A percentile compares a stretch with the other conserved stretches of the same genome.
Evolutionary conservation across 345 rosid genomes (phyloP).

Genomic region (Arabidopsis suecica): DNA sequence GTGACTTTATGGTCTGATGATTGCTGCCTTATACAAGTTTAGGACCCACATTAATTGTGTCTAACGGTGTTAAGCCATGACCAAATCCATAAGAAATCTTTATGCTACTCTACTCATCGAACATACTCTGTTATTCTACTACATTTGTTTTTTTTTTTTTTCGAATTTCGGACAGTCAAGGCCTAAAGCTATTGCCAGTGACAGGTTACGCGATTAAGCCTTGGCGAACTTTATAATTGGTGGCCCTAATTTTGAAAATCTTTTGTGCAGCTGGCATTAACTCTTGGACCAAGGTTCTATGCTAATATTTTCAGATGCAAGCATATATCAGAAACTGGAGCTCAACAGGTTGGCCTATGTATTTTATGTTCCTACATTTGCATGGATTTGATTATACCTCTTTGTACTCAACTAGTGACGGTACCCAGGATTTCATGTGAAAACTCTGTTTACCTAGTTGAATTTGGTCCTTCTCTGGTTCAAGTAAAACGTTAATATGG

Average conservation of each 20-base stretch:
- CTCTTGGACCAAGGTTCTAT: constrained; percentile 89
- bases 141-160: background rate
- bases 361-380: constrained; percentile 7
- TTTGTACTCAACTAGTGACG: constrained; percentile 7
- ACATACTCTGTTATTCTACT: constrained; percentile 3
- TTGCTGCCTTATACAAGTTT: constrained; percentile 1
- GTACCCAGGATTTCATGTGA: background rate
- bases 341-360: constrained; percentile 65
- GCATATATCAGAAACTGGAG: constrained; percentile 94
- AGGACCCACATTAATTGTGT: background rate
- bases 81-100: constrained; percentile 38
- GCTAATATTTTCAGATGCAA: constrained; percentile 94
- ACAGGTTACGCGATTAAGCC: constrained; percentile 27
- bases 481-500: background rate
- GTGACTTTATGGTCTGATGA: constrained; percentile 49
- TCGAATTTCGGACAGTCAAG: background rate
- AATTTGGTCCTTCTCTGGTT: background rate
- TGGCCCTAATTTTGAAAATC: background rate
- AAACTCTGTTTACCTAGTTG: background rate
- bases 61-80: constrained; percentile 43
- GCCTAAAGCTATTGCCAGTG: constrained; percentile 12
- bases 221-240: constrained; percentile 52
- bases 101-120: background rate
- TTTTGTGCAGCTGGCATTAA: constrained; percentile 82
- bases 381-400: background rate